A percentile compares a stretch with the other conserved stretches of the same genome.
These are phyloP conservation scores for Kalaharituber pfeilii DNA, from an alignment of 2,329 filamentous ascomycete genomes.

Conservation along the genomic window DNA sequence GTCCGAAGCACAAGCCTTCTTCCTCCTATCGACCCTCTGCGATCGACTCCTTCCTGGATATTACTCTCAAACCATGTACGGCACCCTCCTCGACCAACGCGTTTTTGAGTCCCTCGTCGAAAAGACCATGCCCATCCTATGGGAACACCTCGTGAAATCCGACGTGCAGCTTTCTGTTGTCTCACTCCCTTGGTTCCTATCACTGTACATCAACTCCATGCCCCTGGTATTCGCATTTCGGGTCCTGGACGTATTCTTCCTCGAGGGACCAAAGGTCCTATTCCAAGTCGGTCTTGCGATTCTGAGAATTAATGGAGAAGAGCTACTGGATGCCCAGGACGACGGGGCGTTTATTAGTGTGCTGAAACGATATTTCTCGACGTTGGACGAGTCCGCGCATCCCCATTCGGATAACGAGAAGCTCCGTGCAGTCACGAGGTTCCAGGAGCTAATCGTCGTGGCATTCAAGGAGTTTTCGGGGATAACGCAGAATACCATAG, in stretches of 20 bases:
- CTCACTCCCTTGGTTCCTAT: constrained; percentile 93
- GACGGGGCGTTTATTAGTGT: constrained; percentile 95
- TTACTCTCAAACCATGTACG: constrained; percentile 98
- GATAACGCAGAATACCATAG: constrained; percentile 84
- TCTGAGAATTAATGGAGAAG: constrained; percentile 87
- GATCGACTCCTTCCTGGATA: constrained; percentile 88
- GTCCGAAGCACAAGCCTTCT: constrained; percentile 92
- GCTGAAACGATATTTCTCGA: constrained; percentile 82
- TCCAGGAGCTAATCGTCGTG: constrained; percentile 97
- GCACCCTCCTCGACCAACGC: constrained; percentile 85
- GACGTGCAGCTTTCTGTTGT: constrained; percentile 96
- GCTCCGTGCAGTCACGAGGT: constrained; percentile 78
- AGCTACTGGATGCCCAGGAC: constrained; percentile 78
- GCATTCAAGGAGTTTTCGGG: constrained; percentile 96
- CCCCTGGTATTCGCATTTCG: constrained; percentile 92
- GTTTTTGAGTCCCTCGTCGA: constrained; percentile 98
- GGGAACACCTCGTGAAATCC: constrained; percentile 93
- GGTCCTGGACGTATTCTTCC: constrained; percentile 92
- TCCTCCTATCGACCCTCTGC: constrained; percentile 75
- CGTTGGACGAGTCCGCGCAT: constrained; percentile 87
- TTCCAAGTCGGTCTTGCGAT: constrained; percentile 98
- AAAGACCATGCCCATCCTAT: constrained; percentile 94
- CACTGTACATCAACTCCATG: constrained; percentile 98
- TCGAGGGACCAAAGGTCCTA: constrained; percentile 90
- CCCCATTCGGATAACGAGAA: constrained; percentile 92